Base-by-base conservation (phyloP, 805 yeast species). In the Saturnispora dispora region DNA sequence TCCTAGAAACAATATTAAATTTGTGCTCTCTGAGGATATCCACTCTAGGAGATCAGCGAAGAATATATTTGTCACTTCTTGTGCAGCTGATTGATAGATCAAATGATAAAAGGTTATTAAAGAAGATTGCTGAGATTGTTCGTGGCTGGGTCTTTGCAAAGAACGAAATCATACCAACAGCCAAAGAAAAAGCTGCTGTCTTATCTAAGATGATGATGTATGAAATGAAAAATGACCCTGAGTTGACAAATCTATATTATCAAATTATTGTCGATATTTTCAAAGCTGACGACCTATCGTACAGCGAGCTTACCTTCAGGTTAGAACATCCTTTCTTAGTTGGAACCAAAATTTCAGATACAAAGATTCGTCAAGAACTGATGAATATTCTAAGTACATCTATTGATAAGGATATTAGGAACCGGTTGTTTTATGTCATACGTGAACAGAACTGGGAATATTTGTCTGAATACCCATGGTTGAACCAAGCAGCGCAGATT, bases 371-470 rank as follows among this genome's bases (percentile, higher is more conserved):
- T 47, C 75, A 79, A 52, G 82, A 81, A 57, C 76, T 95, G 55
- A 85, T 93, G 93, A 64, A 76, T 0, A 86, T 93, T 51, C 69
- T 93, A 61, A 83, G 83, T 63, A 77, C 77, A 43, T 85, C 95
- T 57, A 70, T 93, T 54, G 96, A 90, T 54, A 76, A 73, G 47
- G 89, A 86, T 57, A 75, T 89, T 23, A 78, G 79, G 58, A 88
- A 87, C 64, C 75, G 99, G 52, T 71, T 93, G 35, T 81, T 83
- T 56, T 95, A 95, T 59, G 83, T 91, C 8, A 77, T 95, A n/a
- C 73, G 91, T 37, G 98, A 93, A 60, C 99, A 93, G 64, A 91
- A 88, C 61, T 93, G 99, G 99, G 99, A 93, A 63, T 85, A 79
- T 57, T 71, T 93, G 37, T 90, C 95, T 0, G 99, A 93, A 57